Evolutionary conservation across 2,329 filamentous ascomycete genomes (phyloP), one percentile per base, ranked within the genome.

Genomic region (Chaetoscypha palmicola): DNA sequence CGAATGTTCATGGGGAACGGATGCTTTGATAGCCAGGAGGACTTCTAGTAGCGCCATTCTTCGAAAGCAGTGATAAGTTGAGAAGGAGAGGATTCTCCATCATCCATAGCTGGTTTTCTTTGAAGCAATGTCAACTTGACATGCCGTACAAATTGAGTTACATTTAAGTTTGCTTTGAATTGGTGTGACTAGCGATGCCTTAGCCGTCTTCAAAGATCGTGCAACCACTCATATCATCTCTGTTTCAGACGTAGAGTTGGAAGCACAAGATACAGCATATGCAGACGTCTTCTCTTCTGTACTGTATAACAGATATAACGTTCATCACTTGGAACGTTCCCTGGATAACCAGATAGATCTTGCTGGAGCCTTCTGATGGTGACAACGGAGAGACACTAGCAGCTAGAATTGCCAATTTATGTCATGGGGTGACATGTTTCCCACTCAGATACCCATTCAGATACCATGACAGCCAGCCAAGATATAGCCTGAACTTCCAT

Each of bases 281-380:
- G 55, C 33, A 22, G 36, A 19, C 17, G 16, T 41, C 26, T 57
- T 45, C 43, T 61, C 54, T 53, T 59, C 28, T 46, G 61, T 45
- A 47, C 63, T 67, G 52, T 76, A 68, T 44, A 79, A 77, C 22
- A 75, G 56, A 54, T 20, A 78, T 65, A 17, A 73, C 70, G 54
- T 78, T 73, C 44, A 78, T 63, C 55, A 78, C 74, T 58, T 78
- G 75, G 50, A 79, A 78, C 22, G 68, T 72, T 17, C 72, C 73
- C 51, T 74, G 75, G 8, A 68, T 70, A 14, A 70, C 62, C 11
- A 70, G 62, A 48, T 72, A 66, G 1, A 71, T 71, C 56, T 77
- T 73, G 31, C 66, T 68, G 2, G 73, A 73, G 2, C 75, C 74
- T 12, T 70, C 72, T 2, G 79, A 66, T 2, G 77, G 63, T 1